Evolutionary conservation across 192 early-diverging fungal genomes (phyloP).

Genomic region (Lunasporangiospora selenospora): DNA sequence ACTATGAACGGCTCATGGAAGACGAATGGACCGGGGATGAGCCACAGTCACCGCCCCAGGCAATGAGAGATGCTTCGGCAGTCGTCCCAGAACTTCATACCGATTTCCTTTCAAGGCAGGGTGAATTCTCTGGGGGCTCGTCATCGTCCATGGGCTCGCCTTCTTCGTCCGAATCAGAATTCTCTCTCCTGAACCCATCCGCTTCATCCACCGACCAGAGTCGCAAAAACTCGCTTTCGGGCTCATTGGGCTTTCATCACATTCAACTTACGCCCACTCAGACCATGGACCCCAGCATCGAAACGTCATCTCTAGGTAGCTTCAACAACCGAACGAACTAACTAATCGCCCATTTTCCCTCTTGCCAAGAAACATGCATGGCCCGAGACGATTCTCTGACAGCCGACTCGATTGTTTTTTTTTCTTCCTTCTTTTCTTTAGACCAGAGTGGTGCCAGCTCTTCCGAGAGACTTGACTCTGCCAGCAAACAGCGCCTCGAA

Average conservation of each 20-base stretch:
- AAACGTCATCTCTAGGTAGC: no score
- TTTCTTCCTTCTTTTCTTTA: no score
- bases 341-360: no score
- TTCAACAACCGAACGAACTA: no score
- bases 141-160: slow-evolving; percentile 10
- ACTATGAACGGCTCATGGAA: slow-evolving; percentile 26
- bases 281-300: no score
- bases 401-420: no score
- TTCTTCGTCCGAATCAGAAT: slow-evolving; percentile 30
- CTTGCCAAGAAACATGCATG: no score
- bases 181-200: slow-evolving; percentile 29
- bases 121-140: background rate
- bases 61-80: background rate
- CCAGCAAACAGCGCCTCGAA: no score
- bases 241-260: slow-evolving; percentile 8
- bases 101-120: background rate
- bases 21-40: slow-evolving; percentile 35
- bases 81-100: background rate
- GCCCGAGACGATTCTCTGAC: no score
- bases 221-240: slow-evolving; percentile 32
- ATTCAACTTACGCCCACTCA: no score
- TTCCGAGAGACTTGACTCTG: no score
- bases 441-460: no score
- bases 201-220: slow-evolving; percentile 15
- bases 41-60: slow-evolving; percentile 8